Base-by-base conservation (phyloP, 306 rosid genomes). In the Trifolium subterraneum region DNA sequence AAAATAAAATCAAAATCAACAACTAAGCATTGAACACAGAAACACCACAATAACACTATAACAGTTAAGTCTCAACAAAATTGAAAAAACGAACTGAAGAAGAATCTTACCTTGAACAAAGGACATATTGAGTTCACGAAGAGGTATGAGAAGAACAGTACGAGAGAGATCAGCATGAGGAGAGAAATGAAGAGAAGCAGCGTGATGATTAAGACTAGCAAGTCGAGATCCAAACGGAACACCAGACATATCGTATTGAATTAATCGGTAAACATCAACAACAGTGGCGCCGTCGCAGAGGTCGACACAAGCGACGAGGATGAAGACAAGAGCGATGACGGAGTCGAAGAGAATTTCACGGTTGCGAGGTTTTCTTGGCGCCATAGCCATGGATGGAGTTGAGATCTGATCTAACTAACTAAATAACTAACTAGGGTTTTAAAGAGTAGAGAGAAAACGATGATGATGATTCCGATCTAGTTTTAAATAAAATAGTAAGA, bases 251-350 rank as follows among this genome's bases (percentile, higher is more conserved):
- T 94, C 99, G 76, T 94, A 94, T 71, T 94, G 99, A 75, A 94
- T 94, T 59, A 94, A 86, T 1, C 98, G 93, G 80, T 92, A 95
- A 38, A 95, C 98, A 27, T 95, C 99, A 64, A 95, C 99, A 45
- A 90, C 98, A 10, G 98, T 86, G 79, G 98, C 99, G 73, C 90
- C 98, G 86, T 92, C 97, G 52, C 99, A 88, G 75, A 95, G 88
- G 85, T 92, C 99, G 44, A 87, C 96, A 80, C 96, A 92, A 38
- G 97, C 93, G 23, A 95, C 82, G 50, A 95, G 86, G 38, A 95
- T 64, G 86, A 90, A 82, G 41, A 90, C 81, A 13, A 92, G 87
- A 5, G 96, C 97, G 73, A 95, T 75, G 63, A 90, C 87, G 0
- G 99, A 90, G 81, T 94, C 99, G 68, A 82, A 73, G 13, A 95